These are phyloP conservation scores for Penicillium sp. DNA, from an alignment of 2,329 filamentous ascomycete species.

Conservation along the genomic window DNA sequence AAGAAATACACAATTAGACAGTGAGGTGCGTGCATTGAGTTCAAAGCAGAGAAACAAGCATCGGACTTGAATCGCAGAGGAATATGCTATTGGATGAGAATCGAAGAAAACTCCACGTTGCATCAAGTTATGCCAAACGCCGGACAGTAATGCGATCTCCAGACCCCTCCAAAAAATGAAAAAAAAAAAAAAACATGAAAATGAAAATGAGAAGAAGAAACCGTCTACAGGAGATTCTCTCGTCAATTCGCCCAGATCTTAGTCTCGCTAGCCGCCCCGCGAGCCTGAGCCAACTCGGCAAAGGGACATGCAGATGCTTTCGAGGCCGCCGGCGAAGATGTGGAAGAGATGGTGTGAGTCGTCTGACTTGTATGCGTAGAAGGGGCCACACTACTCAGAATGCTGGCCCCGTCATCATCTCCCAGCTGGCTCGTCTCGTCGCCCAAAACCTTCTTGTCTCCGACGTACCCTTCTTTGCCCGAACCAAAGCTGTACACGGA, in stretches of 20 bases:
- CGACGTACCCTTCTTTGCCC: slow-evolving; percentile 55
- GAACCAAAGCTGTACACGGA: slow-evolving; percentile 45
- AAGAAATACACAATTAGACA: too few relatives aligned
- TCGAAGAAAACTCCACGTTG: too few relatives aligned
- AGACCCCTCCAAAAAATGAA: not conserved
- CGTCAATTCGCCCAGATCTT: slow-evolving; percentile 26
- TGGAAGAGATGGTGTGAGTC: slow-evolving; percentile 6
- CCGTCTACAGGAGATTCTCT: not conserved
- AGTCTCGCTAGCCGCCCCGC: slow-evolving; percentile 18
- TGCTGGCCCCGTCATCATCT: slow-evolving; percentile 28
- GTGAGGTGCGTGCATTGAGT: too few relatives aligned
- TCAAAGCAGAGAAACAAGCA: too few relatives aligned
- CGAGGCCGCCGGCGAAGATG: not conserved
- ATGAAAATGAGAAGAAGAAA: not conserved
- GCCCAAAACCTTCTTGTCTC: slow-evolving; percentile 53
- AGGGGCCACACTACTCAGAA: slow-evolving; percentile 19
- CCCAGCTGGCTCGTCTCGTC: slow-evolving; percentile 24
- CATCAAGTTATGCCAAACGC: too few relatives aligned
- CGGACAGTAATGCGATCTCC: not conserved
- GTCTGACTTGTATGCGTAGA: slow-evolving; percentile 13
- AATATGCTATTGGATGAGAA: too few relatives aligned
- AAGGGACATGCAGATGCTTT: slow-evolving; percentile 26
- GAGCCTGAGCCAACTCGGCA: slow-evolving; percentile 19
- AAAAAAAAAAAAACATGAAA: not conserved
- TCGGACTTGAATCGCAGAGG: too few relatives aligned